A percentile compares a stretch with the other conserved stretches of the same genome.
Evolutionary conservation across 2,329 filamentous ascomycete genomes (phyloP).

Genomic region (Stagonosporopsis rhizophila): DNA sequence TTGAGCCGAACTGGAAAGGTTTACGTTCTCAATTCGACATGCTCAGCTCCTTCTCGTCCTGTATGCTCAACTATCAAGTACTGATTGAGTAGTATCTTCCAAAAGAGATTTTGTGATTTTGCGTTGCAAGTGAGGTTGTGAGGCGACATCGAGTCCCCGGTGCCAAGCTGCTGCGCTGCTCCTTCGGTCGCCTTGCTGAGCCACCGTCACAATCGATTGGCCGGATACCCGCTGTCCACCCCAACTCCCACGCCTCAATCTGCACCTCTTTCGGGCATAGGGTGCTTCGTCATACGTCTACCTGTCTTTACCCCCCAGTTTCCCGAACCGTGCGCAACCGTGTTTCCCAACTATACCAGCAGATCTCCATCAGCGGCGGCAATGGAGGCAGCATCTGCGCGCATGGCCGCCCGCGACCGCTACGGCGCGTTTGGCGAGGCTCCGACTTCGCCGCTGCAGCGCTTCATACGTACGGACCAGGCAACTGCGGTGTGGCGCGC

Average conservation of each 20-base stretch:
- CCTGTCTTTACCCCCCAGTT: constrained; percentile 13
- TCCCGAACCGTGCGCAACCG: constrained; percentile 19
- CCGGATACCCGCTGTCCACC: constrained; percentile 12
- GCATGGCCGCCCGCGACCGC: constrained; percentile 93
- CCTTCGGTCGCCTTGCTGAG: background rate
- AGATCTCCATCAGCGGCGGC: constrained; percentile 28
- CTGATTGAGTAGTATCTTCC: background rate
- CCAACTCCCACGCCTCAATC: constrained; percentile 16
- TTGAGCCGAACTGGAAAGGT: no score
- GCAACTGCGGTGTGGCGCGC: background rate
- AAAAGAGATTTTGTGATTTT: background rate
- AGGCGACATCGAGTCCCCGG: background rate
- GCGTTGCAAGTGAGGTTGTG: background rate
- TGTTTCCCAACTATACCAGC: constrained; percentile 22
- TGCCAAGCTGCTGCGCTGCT: constrained; percentile 7
- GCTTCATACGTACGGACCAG: constrained; percentile 75
- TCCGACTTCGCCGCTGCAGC: constrained; percentile 84
- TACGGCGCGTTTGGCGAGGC: constrained; percentile 83
- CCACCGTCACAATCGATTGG: constrained; percentile 8
- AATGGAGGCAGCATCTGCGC: constrained; percentile 93
- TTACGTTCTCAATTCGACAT: no score
- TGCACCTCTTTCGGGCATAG: constrained; percentile 18
- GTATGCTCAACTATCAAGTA: background rate
- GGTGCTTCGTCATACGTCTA: constrained; percentile 21
- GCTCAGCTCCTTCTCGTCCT: no score